Evolutionary conservation across 257 asterid species (phyloP), one percentile per base, ranked within the genome.

Genomic region (Eustoma russellianum): DNA sequence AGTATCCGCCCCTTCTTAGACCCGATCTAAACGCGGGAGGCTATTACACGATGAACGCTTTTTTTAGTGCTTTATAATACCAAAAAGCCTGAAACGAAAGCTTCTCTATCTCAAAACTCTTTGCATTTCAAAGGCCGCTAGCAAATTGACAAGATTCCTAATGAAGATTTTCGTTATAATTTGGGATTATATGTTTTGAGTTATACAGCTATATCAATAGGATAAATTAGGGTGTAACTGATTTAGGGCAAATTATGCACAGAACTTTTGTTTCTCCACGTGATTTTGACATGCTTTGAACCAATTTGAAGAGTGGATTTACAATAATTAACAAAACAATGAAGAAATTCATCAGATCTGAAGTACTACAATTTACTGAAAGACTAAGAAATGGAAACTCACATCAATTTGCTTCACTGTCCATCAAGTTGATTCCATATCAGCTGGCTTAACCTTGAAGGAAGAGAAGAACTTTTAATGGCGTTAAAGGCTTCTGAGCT

Each of bases 331-430:
- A 8, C 3, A 5, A 38, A 59, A 13, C 49, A 40, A 19, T 17
- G 30, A 17, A 13, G 43, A 60, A 48, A 47, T 11, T 40, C 5
- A 18, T 38, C 51, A 60, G 40, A 49, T 17, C 17, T 34, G 24
- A 34, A 5, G 9, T 9, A n/a, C n/a, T n/a, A 24, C n/a, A 43
- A 50, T 35, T 1, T 52, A 17, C 11, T 28, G 50, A 52, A 57
- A n/a, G 58, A 51, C 52, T 51, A 13, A 44, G 52, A 38, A 48
- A 30, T 24, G 30, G 30, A 17, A 55, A 72, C 84, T 77, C 71
- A 79, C 80, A 54, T 24, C 30, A 24, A 24, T 49, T 15, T 50
- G 56, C 45, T 17, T 55, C 49, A 56, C 46, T 48, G 69, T 45
- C 54, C 66, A 74, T 40, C 62, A 60, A 55, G 41, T 62, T 38